These are phyloP conservation scores for Aphanomyces stellatus DNA, from an alignment of 352 stramenopile genomes.

Conservation along the genomic window DNA sequence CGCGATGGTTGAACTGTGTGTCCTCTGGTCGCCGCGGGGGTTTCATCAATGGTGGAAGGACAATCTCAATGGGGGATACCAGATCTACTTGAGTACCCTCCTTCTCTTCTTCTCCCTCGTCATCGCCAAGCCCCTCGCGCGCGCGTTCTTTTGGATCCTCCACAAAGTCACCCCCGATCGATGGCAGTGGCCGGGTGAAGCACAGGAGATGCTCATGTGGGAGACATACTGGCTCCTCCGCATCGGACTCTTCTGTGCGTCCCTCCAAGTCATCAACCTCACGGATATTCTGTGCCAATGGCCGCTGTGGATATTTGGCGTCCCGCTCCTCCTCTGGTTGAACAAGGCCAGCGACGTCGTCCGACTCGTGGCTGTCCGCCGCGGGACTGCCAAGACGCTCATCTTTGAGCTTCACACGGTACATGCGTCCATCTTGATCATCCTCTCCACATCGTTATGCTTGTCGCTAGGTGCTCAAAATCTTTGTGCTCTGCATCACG, in stretches of 20 bases:
- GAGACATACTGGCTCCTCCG: conserved; percentile 18
- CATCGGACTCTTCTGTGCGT: conserved; percentile 12
- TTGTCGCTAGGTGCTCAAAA: conserved; percentile 15
- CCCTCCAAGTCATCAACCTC: conserved; percentile 3
- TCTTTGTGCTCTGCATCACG: conserved; percentile 8
- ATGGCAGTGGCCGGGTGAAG: neutral
- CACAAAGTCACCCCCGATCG: neutral
- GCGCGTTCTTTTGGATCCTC: conserved; percentile 2
- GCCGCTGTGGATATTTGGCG: conserved; percentile 18
- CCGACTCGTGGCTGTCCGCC: conserved; percentile 2
- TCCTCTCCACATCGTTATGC: neutral
- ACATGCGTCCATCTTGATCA: neutral
- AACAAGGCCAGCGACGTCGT: conserved; percentile 14
- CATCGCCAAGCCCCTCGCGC: conserved; percentile 14
- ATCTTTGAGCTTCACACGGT: conserved; percentile 11
- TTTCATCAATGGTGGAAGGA: conserved; percentile 11
- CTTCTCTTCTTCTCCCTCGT: conserved; percentile 20
- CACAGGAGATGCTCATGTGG: conserved; percentile 12
- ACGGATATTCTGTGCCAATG: conserved; percentile 15
- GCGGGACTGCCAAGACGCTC: conserved; percentile 12
- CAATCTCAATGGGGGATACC: neutral
- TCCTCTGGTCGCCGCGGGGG: neutral
- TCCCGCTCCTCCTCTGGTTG: conserved; percentile 14
- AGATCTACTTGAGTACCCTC: conserved; percentile 14
- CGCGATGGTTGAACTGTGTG: conserved; percentile 13